A percentile compares a stretch with the other conserved stretches of the same genome.
These are phyloP conservation scores for Lactarius sp. DNA, from an alignment of 768 basidiomycete genomes.

Conservation along the genomic window DNA sequence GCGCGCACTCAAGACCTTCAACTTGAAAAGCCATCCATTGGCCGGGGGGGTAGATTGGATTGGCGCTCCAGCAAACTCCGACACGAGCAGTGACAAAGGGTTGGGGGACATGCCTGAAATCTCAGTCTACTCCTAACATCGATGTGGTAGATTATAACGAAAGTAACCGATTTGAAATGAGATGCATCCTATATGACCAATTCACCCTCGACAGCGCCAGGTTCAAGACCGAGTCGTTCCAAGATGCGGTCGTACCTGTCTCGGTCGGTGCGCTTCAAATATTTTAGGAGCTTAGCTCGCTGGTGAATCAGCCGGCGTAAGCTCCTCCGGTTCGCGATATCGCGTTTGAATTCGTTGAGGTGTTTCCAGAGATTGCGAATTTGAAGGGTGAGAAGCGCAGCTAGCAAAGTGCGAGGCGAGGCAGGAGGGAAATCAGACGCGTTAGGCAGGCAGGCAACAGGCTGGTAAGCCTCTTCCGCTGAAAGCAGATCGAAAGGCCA, in stretches of 20 bases:
- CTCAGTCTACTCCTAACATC: too few relatives aligned
- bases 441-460: neutral
- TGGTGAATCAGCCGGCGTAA: slow-evolving; percentile 76
- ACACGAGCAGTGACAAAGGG: too few relatives aligned
- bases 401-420: slow-evolving; percentile 37
- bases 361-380: slow-evolving; percentile 83
- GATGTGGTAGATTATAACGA: neutral
- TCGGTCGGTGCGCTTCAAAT: slow-evolving; percentile 60
- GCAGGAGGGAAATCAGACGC: neutral
- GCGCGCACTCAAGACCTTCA: too few relatives aligned
- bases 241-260: slow-evolving; percentile 72
- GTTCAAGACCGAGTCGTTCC: slow-evolving; percentile 69
- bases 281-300: slow-evolving; percentile 76
- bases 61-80: too few relatives aligned
- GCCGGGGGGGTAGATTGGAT: too few relatives aligned
- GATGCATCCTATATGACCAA: slow-evolving; percentile 58
- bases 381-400: slow-evolving; percentile 78
- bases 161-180: slow-evolving; percentile 29
- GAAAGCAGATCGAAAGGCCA: too few relatives aligned
- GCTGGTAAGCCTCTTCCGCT: neutral
- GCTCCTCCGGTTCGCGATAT: slow-evolving; percentile 72
- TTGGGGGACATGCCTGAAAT: too few relatives aligned
- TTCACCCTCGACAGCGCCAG: slow-evolving; percentile 83
- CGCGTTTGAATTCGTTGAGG: slow-evolving; percentile 59
- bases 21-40: too few relatives aligned